Conservation (phyloP, 163 green algal species). For the Scenedesmus sp. region DNA sequence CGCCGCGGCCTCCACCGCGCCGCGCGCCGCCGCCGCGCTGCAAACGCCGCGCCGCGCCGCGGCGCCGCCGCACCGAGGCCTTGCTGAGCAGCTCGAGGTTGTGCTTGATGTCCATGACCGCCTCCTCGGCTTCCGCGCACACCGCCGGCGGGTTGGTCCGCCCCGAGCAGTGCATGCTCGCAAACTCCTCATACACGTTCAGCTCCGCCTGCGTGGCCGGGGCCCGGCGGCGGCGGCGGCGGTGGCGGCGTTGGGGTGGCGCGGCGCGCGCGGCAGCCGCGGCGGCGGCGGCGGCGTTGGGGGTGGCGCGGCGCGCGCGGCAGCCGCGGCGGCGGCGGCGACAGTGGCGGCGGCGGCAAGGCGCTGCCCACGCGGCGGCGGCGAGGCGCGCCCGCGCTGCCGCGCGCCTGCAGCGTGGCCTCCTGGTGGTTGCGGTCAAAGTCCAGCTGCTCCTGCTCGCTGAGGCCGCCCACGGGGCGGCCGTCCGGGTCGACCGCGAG, state of each 20-base stretch:
- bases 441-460: background rate
- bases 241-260: no score
- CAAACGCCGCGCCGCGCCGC: no score
- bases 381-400: no score
- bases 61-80: slow-evolving; percentile 20
- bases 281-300: no score
- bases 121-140: slow-evolving; percentile 41
- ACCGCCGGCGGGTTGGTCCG: slow-evolving; percentile 41
- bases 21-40: no score
- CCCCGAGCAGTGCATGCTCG: slow-evolving; percentile 49
- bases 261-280: no score
- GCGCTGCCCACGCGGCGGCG: no score
- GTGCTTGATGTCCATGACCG: slow-evolving; percentile 30
- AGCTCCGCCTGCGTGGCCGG: slow-evolving; percentile 55
- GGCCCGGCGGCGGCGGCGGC: no score
- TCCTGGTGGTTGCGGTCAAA: slow-evolving; percentile 12
- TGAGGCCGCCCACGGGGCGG: background rate
- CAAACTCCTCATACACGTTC: slow-evolving; percentile 64
- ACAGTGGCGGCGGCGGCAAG: no score
- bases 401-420: slow-evolving; percentile 22
- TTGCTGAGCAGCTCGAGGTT: slow-evolving; percentile 14
- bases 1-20: no score
- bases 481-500: slow-evolving; percentile 11
- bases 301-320: no score
- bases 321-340: no score